These are phyloP conservation scores for Suillus alpinus DNA, from an alignment of 768 basidiomycete genomes.

Conservation along the genomic window DNA sequence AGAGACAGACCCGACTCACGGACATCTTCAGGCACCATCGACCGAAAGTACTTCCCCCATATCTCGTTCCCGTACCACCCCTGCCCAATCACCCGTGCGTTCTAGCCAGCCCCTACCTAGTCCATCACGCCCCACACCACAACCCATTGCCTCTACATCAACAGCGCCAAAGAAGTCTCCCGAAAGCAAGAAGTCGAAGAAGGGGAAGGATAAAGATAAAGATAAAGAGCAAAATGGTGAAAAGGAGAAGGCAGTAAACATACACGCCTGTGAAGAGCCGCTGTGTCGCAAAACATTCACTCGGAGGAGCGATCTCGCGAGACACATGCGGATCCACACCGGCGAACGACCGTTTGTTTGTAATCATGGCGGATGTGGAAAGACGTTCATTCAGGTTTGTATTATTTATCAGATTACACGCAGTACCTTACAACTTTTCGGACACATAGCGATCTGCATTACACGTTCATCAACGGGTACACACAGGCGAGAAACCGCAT, in stretches of 20 bases:
- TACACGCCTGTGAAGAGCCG: constrained; percentile 67
- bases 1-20: constrained; percentile 38
- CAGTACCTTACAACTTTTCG: constrained; percentile 11
- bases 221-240: constrained; percentile 23
- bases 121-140: constrained; percentile 30
- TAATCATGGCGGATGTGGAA: constrained; percentile 69
- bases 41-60: constrained; percentile 26
- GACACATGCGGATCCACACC: constrained; percentile 88
- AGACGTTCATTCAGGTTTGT: constrained; percentile 87
- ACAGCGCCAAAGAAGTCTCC: constrained; percentile 25
- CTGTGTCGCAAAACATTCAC: constrained; percentile 81
- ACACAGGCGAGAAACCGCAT: constrained; percentile 93
- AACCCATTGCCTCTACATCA: constrained; percentile 55
- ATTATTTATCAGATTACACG: constrained; percentile 1
- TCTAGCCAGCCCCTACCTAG: constrained; percentile 37
- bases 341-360: constrained; percentile 87
- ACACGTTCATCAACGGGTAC: constrained; percentile 84
- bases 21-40: constrained; percentile 39
- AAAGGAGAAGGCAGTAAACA: constrained; percentile 45
- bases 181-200: constrained; percentile 26
- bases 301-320: constrained; percentile 76
- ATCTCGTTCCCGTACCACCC: constrained; percentile 26
- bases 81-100: constrained; percentile 18
- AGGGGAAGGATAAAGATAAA: constrained; percentile 24
- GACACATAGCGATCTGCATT: constrained; percentile 74